phyloP scores from a whole-genome alignment of 129 eudicot genomes.

The Saussurea involucrata region DNA sequence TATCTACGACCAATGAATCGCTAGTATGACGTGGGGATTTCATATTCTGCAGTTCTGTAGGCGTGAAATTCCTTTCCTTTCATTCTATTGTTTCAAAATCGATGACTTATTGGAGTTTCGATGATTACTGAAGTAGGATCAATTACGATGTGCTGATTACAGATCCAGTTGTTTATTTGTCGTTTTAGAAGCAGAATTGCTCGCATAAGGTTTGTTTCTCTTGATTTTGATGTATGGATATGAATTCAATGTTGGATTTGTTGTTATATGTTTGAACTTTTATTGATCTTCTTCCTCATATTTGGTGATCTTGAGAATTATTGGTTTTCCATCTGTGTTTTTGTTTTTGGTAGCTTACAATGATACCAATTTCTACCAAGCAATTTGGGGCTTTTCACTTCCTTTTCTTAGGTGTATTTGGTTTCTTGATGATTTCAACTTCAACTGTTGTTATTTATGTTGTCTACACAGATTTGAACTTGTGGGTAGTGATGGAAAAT shows the following conservation, averaged over 20 bases:
- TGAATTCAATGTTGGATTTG: not conserved
- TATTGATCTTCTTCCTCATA: not conserved
- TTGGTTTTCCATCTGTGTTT: not conserved
- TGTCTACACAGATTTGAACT: conserved; percentile 16
- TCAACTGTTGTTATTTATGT: not conserved
- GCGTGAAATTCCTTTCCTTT: not conserved
- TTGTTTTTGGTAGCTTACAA: not conserved
- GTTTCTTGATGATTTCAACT: not conserved
- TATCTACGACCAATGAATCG: not conserved
- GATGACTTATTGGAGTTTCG: not conserved
- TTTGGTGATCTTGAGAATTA: not conserved
- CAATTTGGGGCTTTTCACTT: not conserved
- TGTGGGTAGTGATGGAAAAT: conserved; percentile 43
- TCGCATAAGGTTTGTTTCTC: conserved; percentile 16
- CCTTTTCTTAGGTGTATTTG: not conserved
- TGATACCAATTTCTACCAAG: not conserved
- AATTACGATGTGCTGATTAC: conserved; percentile 12
- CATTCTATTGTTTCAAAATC: not conserved
- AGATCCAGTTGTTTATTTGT: conserved; percentile 2
- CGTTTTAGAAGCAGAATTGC: conserved; percentile 17
- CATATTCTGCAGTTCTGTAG: not conserved
- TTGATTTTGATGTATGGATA: not conserved
- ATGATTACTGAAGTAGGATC: conserved; percentile 8
- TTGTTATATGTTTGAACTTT: not conserved
- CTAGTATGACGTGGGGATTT: not conserved